A percentile compares a stretch with the other conserved stretches of the same genome.
phyloP scores from a whole-genome alignment of 306 rosid species.

The Prunus fruticosa region DNA sequence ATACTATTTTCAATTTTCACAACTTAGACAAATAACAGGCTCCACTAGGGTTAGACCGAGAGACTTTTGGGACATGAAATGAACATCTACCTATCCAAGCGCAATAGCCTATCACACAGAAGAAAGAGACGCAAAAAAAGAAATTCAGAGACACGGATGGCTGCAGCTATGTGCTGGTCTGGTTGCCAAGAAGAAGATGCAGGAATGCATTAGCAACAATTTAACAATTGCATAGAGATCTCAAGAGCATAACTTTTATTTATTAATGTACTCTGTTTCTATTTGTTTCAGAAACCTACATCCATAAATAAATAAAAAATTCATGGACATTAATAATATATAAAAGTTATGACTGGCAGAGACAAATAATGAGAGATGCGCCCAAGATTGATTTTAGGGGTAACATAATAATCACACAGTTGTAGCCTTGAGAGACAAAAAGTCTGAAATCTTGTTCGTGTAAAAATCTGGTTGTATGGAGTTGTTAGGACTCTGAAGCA shows the following conservation, averaged over 20 bases:
- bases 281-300: too few species aligned
- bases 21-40: neutral
- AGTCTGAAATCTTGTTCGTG: conserved; percentile 90
- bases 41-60: neutral
- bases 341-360: neutral
- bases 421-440: conserved; percentile 72
- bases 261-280: too few species aligned
- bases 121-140: too few species aligned
- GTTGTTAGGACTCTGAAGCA: conserved; percentile 77
- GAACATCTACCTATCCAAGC: neutral
- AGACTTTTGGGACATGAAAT: neutral
- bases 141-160: neutral
- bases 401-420: conserved; percentile 46
- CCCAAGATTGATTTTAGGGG: conserved; percentile 2
- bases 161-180: neutral
- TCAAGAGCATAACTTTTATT: too few species aligned
- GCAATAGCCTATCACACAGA: neutral
- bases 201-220: neutral
- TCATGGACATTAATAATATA: neutral
- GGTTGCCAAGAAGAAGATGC: conserved; percentile 1
- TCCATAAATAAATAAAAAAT: neutral
- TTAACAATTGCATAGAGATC: neutral
- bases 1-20: neutral
- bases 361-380: neutral
- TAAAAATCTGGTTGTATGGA: conserved; percentile 86